A percentile compares a stretch with the other conserved stretches of the same genome.
phyloP scores from a whole-genome alignment of 371 early-diverging fungal genomes.

The Mortierella sp. region DNA sequence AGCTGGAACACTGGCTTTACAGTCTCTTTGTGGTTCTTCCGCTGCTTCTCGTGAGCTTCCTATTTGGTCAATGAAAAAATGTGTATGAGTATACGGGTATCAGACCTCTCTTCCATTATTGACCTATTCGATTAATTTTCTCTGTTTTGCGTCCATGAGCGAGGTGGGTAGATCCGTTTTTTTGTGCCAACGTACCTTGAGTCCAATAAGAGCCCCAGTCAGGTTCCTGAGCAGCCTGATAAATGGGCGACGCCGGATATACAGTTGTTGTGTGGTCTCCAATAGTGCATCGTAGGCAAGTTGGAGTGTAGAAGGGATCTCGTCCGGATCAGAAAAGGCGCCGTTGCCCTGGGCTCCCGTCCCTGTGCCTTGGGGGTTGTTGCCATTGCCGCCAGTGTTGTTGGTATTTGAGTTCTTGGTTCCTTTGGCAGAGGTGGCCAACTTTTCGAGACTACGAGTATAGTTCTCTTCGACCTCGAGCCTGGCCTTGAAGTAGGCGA shows the following conservation, averaged over 20 bases:
- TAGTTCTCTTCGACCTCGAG: constrained; percentile 47
- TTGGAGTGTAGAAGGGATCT: constrained; percentile 46
- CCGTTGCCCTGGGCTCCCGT: constrained; percentile 4
- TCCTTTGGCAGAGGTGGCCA: constrained; percentile 15
- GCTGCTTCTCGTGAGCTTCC: constrained; percentile 45
- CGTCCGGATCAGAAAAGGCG: constrained; percentile 33
- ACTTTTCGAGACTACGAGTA: constrained; percentile 39
- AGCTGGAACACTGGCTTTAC: constrained; percentile 42
- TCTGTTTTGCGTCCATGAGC: no score
- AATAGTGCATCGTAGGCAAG: constrained; percentile 35
- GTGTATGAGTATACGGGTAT: no score
- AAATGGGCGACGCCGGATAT: constrained; percentile 23
- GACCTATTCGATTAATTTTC: no score
- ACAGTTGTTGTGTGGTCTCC: constrained; percentile 28
- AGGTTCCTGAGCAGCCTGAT: constrained; percentile 21
- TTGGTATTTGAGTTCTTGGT: constrained; percentile 15
- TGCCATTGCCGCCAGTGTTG: background rate
- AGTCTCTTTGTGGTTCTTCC: constrained; percentile 44
- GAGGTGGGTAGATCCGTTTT: no score
- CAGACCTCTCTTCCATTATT: no score
- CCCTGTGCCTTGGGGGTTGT: constrained; percentile 3
- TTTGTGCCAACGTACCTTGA: no score
- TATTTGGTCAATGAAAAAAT: constrained; percentile 4
- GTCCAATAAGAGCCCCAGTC: constrained; percentile 18
- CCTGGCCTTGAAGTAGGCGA: constrained; percentile 45